Percentiles rank a stretch among this genome's conserved stretches.
Evolutionary conservation across 1,139 yeast genomes (phyloP).

Genomic region (Candida tropicalis): DNA sequence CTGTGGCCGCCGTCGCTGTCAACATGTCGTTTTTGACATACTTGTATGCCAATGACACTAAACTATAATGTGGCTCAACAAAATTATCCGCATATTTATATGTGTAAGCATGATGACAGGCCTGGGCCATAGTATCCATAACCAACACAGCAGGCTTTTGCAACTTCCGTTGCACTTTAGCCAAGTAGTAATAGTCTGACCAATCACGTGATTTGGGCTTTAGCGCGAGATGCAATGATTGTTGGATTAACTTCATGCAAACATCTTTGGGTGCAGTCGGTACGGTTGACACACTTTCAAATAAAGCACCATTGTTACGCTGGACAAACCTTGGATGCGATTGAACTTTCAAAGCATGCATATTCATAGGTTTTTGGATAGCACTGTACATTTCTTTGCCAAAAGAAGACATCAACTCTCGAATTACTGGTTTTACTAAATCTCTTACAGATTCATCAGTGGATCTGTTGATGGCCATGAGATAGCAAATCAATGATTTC

Average conservation of each 20-base stretch:
- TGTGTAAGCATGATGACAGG: constrained; percentile 14
- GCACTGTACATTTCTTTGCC: constrained; percentile 67
- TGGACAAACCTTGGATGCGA: constrained; percentile 38
- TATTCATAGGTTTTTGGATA: constrained; percentile 67
- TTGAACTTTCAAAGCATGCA: constrained; percentile 50
- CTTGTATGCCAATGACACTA: constrained; percentile 64
- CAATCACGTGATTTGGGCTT: constrained; percentile 55
- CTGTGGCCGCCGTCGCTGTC: constrained; percentile 35
- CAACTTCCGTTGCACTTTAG: constrained; percentile 62
- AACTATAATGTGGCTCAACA: constrained; percentile 73
- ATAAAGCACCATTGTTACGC: constrained; percentile 25
- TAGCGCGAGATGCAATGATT: constrained; percentile 46
- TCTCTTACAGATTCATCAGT: constrained; percentile 24
- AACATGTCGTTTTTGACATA: constrained; percentile 44
- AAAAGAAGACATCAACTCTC: constrained; percentile 56
- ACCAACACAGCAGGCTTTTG: constrained; percentile 30
- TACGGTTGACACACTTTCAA: constrained; percentile 25
- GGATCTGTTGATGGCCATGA: constrained; percentile 69
- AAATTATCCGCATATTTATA: constrained; percentile 50
- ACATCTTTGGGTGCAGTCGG: constrained; percentile 27
- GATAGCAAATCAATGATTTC: constrained; percentile 69
- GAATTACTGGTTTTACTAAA: constrained; percentile 35
- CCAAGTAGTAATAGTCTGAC: constrained; percentile 59
- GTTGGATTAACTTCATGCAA: constrained; percentile 40
- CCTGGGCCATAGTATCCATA: constrained; percentile 37